Evolutionary conservation across 2,329 filamentous ascomycete genomes (phyloP), one percentile per base, ranked within the genome.

Genomic region (Alternaria sp.): DNA sequence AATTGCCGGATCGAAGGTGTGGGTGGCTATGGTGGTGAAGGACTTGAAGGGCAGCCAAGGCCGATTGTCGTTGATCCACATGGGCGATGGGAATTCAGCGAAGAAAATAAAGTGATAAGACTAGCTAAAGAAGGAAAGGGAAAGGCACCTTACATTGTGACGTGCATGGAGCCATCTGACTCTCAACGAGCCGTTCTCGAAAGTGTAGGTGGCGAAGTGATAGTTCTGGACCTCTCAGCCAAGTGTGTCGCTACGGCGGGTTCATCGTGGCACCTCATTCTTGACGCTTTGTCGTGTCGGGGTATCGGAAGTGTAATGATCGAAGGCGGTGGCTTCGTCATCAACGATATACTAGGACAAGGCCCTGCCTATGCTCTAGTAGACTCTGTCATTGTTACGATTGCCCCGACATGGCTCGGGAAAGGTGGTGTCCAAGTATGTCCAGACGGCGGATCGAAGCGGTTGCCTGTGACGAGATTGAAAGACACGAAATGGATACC

Each of bases 341-440:
- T 98, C 74, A 96, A 95, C 74, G 87, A 90, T 38, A 80, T 98
- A 18, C 83, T 98, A n/a, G 57, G 57, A 5, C 57, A 47, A 7
- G 28, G 53, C 12, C 42, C 47, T 2, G 57, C 57, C 2, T 60
- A 60, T 22, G 48, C 47, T 2, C 80, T 93, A 8, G 83, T 96
- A 42, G 86, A 92, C 73, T 90, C 90, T 2, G 89, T 97, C 49
- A 91, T 98, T 69, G 85, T 97, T 59, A 97, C 94, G 0, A 88
- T 97, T 71, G 93, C 94, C 3, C 94, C 94, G 8, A 92, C 89
- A 0, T 98, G 93, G 87, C 83, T 98, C n/a, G 94, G 94, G 2
- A 84, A 86, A 61, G 92, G 91, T 3, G 93, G 93, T 7, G 91
- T 97, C 9, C 84, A 88, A 11, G 92, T 97, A 3, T 89, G 88